Base-by-base conservation (phyloP, 2,329 filamentous ascomycete genomes). In the Nothophoma quercina region DNA sequence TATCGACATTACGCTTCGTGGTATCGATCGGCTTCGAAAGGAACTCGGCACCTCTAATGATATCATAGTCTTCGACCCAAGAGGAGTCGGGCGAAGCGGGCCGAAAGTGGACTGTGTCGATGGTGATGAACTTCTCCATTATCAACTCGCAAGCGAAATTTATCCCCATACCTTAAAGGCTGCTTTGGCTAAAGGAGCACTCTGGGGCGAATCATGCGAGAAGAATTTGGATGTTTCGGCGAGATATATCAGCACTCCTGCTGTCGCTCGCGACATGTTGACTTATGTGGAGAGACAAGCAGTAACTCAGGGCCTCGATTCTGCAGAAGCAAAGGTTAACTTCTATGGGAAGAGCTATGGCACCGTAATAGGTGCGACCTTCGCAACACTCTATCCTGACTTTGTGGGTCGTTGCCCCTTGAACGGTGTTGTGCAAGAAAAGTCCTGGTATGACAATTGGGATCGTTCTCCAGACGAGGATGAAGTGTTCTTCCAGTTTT, bases 321-420 rank as follows among this genome's bases (percentile, higher is more conserved):
- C 6, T 4, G 39, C 66, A 30, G 67, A 75, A 2, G 63, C 64
- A 34, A 68, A 65, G 43, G 49, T 81, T 2, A 68, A 72, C 33
- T 78, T 73, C 58, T 74, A 70, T 51, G 52, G 75, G 69, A 66
- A 76, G 16, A 78, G 75, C 2, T 81, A 80, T 51, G 79, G 79
- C 3, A 77, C 78, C 0, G 59, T 78, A 1, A 65, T 82, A 0
- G 79, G 80, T 3, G 64, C 72, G 1, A 82, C 79, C 0, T 78
- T 81, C 53, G 77, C 79, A 0, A 65, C 74, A 3, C 70, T 82
- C 45, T 80, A 71, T 28, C 79, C 80, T 0, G 67, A 78, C 35
- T 72, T 76, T 2, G 70, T 79, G 16, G 65, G 69, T 13, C 66
- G 75, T n/a, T n/a, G n/a, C n/a, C n/a, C n/a, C 0, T 53, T 60